Base-by-base conservation (phyloP, 2,329 filamentous ascomycete genomes). In the Neonectria faginata region DNA sequence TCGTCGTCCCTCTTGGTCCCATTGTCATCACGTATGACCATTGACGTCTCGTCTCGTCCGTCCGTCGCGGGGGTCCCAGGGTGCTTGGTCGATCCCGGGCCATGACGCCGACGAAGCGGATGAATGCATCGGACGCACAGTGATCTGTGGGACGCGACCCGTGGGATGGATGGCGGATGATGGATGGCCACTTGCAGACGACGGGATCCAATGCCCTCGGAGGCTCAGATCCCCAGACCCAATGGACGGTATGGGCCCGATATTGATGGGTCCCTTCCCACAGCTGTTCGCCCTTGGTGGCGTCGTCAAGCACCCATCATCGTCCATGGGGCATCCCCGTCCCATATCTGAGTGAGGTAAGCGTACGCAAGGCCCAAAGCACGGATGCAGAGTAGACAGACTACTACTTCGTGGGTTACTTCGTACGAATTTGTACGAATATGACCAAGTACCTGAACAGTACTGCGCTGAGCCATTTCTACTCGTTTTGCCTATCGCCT, bases 391-490 rank as follows among this genome's bases (percentile, higher is more conserved):
- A 56, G 52, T 14, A 10, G 45, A 48, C 33, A 10, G 9, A 29
- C 29, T 29, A 29, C 27, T 7, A 33, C 31, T 33, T 33, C 31
- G 31, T 33, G 11, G 9, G 31, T 25, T 25, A 33, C 10, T 33
- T 33, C 11, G 31, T 29, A 33, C 31, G 29, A 29, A 25, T 16
- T 47, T 20, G 47, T 54, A 42, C 39, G 39, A 42, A 42, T 42
- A 18, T 18, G 16, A 20, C 36, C 36, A 36, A 36, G 33, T 36
- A 36, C 33, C 14, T 25, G 5, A 25, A 25, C 47, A 45, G 36
- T 39, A 33, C 52, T 56, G 55, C 47, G 51, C 44, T 70, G 64
- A 67, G 65, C 65, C 62, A 69, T 71, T 65, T 70, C 64, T 36
- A 53, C 44, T 54, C 11, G 10, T 2, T 10, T 12, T 33, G 31